Conservation (phyloP, 495 filamentous ascomycete genomes). For the Neurospora pannonica region DNA sequence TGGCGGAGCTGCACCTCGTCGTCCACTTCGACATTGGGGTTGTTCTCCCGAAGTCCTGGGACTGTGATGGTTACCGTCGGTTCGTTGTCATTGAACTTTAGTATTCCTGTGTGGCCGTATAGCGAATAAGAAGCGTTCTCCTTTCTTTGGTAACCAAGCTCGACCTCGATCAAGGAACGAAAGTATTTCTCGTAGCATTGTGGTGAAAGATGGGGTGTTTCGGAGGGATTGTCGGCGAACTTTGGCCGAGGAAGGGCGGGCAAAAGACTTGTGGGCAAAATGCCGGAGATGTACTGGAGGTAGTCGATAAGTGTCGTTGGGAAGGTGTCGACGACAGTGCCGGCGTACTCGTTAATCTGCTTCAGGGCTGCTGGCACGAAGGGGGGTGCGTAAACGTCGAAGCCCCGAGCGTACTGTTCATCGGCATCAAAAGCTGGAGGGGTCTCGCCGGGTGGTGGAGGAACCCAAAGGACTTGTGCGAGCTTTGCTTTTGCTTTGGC, state of each 20-base stretch:
- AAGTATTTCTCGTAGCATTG: conserved; percentile 13
- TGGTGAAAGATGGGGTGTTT: neutral
- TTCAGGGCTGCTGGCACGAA: conserved; percentile 23
- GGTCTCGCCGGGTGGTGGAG: neutral
- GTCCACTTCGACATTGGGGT: conserved; percentile 31
- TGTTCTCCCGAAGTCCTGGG: conserved; percentile 35
- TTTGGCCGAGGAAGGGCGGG: neutral
- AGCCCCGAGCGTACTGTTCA: conserved; percentile 5
- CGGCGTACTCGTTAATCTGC: conserved; percentile 17
- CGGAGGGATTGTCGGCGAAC: neutral
- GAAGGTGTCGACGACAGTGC: conserved; percentile 7
- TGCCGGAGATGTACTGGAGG: neutral
- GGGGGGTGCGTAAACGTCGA: conserved; percentile 26
- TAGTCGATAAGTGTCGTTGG: conserved; percentile 3
- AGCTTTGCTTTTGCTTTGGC: neutral
- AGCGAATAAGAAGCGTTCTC: conserved; percentile 16
- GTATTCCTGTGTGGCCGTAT: conserved; percentile 8
- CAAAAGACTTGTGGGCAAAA: neutral
- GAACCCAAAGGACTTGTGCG: neutral
- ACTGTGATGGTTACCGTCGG: conserved; percentile 15
- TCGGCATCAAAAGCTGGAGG: neutral
- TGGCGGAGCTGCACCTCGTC: conserved; percentile 36
- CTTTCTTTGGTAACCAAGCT: conserved; percentile 10
- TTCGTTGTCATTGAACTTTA: neutral
- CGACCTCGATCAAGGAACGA: conserved; percentile 9